These are phyloP conservation scores for Fusarium neocosmosporiellum DNA, from an alignment of 2,329 filamentous ascomycete species.

Conservation along the genomic window DNA sequence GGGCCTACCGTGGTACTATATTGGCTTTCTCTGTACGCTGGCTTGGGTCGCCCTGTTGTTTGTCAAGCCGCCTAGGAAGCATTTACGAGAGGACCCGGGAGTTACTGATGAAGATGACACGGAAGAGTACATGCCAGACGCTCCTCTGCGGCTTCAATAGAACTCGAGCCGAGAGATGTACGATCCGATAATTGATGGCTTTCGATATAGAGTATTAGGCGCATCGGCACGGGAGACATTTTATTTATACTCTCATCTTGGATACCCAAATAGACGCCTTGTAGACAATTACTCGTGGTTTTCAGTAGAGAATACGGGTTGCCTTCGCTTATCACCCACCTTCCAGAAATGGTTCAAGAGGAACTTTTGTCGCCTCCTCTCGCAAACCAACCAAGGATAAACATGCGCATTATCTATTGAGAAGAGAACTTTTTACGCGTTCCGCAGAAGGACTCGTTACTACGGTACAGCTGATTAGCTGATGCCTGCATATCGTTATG, in stretches of 20 bases:
- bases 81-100: slow-evolving; percentile 11
- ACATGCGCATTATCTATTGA: background rate
- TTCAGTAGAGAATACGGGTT: background rate
- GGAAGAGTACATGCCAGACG: slow-evolving; percentile 39
- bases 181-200: background rate
- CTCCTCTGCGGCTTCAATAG: slow-evolving; percentile 40
- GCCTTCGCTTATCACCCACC: slow-evolving; percentile 20
- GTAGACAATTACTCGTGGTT: background rate
- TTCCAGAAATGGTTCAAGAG: slow-evolving; percentile 32
- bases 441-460: background rate
- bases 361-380: slow-evolving; percentile 36
- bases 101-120: slow-evolving; percentile 31
- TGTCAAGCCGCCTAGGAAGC: slow-evolving; percentile 48
- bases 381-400: background rate
- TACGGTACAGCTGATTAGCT: background rate
- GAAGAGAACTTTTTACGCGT: background rate
- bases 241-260: background rate
- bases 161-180: background rate
- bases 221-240: background rate
- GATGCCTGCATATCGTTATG: slow-evolving; percentile 5
- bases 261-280: slow-evolving; percentile 24
- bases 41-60: slow-evolving; percentile 47
- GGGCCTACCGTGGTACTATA: slow-evolving; percentile 55
- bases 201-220: background rate
- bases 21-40: slow-evolving; percentile 45